Percentiles rank a stretch among this genome's conserved stretches.
phyloP scores from a whole-genome alignment of 176 grass and related monocot genomes.

The Oryza australiensis region DNA sequence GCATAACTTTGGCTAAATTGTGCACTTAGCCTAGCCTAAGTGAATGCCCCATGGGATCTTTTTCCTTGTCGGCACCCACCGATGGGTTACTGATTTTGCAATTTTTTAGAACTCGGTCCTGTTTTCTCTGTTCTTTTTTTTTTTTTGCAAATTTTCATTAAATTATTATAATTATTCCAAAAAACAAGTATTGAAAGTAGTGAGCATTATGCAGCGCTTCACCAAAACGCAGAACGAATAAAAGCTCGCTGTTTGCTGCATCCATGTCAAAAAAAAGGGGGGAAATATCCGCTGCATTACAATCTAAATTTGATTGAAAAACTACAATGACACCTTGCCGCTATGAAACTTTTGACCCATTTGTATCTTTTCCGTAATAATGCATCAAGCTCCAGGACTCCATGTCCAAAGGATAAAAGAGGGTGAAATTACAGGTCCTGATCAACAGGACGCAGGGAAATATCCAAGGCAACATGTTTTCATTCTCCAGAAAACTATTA shows the following conservation, averaged over 20 bases:
- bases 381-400: background rate
- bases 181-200: no score
- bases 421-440: background rate
- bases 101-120: no score
- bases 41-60: no score
- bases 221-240: background rate
- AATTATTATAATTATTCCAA: no score
- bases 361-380: background rate
- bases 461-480: background rate
- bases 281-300: background rate
- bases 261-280: background rate
- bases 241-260: slow-evolving; percentile 32
- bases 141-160: no score
- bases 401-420: background rate
- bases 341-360: background rate
- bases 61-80: no score
- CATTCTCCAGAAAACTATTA: background rate
- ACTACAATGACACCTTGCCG: background rate
- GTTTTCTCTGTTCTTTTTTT: no score
- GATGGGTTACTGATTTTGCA: no score
- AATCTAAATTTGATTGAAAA: background rate
- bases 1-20: no score
- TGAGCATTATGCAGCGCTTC: no score
- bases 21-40: no score
- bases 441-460: background rate